Evolutionary conservation across 768 basidiomycete genomes (phyloP).

Genomic region (Pleurotus cornucopiae): DNA sequence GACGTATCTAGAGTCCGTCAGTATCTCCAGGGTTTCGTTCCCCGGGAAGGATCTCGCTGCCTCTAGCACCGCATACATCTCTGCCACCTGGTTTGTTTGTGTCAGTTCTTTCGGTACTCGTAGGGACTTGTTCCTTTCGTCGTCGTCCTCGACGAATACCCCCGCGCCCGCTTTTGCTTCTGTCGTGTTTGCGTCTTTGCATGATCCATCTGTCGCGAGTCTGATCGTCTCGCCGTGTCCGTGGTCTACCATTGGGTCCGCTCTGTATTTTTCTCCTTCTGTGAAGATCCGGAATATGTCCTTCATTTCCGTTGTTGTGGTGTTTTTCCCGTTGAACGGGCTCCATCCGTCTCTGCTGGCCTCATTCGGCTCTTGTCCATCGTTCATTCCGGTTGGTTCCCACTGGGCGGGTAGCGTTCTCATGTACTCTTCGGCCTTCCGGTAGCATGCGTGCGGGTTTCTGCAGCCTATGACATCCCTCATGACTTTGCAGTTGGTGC

Average conservation of each 20-base stretch:
- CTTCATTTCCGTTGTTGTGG: background rate
- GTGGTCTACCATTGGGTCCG: too few relatives aligned
- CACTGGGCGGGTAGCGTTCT: background rate
- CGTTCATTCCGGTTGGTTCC: background rate
- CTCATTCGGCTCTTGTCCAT: background rate
- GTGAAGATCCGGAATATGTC: constrained; percentile 1
- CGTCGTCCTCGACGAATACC: background rate
- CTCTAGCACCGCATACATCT: constrained; percentile 11
- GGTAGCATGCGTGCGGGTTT: background rate
- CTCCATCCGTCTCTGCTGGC: background rate
- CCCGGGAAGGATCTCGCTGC: constrained; percentile 3
- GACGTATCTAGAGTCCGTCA: constrained; percentile 19
- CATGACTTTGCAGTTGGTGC: background rate
- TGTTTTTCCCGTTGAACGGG: background rate
- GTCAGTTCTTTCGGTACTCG: constrained; percentile 10
- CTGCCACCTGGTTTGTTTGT: constrained; percentile 19
- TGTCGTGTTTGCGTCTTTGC: background rate
- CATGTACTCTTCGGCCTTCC: background rate
- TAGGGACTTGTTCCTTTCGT: constrained; percentile 13
- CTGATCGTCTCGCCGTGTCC: background rate
- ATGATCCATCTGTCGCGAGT: constrained; percentile 4
- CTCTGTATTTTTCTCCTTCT: background rate
- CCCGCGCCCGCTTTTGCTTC: constrained; percentile 3
- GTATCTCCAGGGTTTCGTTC: constrained; percentile 10
- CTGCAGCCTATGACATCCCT: background rate